Evolutionary conservation across 495 filamentous ascomycete genomes (phyloP).

Genomic region (Penicillium cinerascens): DNA sequence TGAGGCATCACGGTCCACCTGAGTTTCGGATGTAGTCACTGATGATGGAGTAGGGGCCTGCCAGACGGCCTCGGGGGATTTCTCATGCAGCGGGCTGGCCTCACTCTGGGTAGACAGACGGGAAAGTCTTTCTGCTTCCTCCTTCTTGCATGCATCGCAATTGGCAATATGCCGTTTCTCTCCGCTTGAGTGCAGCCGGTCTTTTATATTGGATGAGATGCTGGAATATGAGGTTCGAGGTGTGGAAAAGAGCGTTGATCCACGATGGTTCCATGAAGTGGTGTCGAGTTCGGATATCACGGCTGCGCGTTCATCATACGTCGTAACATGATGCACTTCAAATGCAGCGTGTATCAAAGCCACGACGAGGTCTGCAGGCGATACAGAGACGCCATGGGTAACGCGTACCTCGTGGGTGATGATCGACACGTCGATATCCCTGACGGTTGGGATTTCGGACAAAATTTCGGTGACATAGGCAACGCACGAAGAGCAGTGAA

Average conservation of each 20-base stretch:
- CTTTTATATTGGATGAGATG: constrained; percentile 24
- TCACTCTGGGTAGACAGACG: constrained; percentile 6
- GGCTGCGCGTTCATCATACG: constrained; percentile 29
- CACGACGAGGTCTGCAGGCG: constrained; percentile 32
- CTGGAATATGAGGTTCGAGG: constrained; percentile 22
- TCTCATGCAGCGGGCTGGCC: constrained; percentile 6
- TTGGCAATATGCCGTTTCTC: constrained; percentile 40
- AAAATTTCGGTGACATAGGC: constrained; percentile 45
- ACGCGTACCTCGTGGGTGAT: constrained; percentile 45
- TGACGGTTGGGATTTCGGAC: constrained; percentile 29
- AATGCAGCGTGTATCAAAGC: constrained; percentile 49
- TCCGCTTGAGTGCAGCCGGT: constrained; percentile 17
- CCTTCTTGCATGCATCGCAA: constrained; percentile 48
- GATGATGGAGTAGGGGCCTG: not conserved
- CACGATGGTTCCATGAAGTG: constrained; percentile 27
- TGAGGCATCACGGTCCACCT: not conserved
- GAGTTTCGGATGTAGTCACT: not conserved
- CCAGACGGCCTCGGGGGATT: constrained; percentile 2
- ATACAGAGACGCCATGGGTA: constrained; percentile 27
- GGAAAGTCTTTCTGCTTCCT: constrained; percentile 20
- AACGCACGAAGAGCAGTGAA: constrained; percentile 54
- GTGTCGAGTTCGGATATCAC: constrained; percentile 35
- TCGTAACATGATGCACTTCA: constrained; percentile 46
- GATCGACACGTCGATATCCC: constrained; percentile 42
- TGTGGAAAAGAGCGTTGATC: constrained; percentile 20